These are phyloP conservation scores for Trichomonas tenax DNA, from an alignment of 208 protist species.

Conservation along the genomic window DNA sequence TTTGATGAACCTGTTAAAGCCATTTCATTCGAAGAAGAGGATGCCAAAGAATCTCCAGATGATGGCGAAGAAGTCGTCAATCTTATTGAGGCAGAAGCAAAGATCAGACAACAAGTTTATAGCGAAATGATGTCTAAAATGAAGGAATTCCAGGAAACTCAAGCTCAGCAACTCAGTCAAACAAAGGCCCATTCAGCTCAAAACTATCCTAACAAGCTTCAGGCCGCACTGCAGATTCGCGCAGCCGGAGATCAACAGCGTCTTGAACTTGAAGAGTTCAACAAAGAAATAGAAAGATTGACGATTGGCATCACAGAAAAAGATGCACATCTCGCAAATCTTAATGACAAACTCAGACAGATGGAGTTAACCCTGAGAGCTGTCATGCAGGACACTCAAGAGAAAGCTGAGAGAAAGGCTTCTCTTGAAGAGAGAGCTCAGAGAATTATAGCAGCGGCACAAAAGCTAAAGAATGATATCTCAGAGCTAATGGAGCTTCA, in stretches of 20 bases:
- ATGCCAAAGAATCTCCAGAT: background rate
- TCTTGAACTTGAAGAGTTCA: background rate
- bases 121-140: background rate
- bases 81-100: background rate
- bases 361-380: background rate
- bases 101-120: constrained; percentile 11
- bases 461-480: background rate
- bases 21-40: background rate
- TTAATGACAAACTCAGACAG: background rate
- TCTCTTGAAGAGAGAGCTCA: background rate
- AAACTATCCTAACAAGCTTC: background rate
- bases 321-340: background rate
- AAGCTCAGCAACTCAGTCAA: background rate
- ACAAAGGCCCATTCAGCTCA: background rate
- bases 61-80: background rate
- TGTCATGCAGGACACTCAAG: background rate
- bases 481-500: background rate
- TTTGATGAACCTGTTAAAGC: background rate
- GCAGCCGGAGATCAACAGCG: background rate
- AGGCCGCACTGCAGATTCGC: background rate
- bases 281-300: background rate
- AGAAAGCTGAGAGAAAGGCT: background rate
- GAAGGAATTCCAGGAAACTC: background rate
- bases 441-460: background rate
- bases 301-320: background rate